Evolutionary conservation across 2,329 filamentous ascomycete genomes (phyloP).

Genomic region (Penicillium sp.): DNA sequence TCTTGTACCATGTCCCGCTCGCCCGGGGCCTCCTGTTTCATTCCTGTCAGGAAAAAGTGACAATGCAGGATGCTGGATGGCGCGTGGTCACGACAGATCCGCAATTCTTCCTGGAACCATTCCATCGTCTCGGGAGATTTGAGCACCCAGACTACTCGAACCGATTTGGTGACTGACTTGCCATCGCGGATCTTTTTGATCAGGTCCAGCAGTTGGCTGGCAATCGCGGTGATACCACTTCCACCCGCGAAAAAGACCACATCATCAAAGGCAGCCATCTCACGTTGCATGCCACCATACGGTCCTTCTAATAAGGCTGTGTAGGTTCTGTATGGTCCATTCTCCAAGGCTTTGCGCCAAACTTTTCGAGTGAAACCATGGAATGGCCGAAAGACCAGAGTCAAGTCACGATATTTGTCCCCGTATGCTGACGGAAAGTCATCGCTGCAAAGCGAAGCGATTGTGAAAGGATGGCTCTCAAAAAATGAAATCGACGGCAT

Average conservation of each 20-base stretch:
- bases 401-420: constrained; percentile 79
- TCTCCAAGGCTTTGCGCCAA: constrained; percentile 72
- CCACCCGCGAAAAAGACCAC: constrained; percentile 90
- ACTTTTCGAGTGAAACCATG: constrained; percentile 83
- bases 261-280: constrained; percentile 86
- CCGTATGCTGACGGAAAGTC: constrained; percentile 92
- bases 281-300: constrained; percentile 88
- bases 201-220: constrained; percentile 85
- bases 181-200: constrained; percentile 95
- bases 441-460: constrained; percentile 84
- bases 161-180: constrained; percentile 83
- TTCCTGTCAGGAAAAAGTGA: constrained; percentile 87
- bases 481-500: constrained; percentile 89
- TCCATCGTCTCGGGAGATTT: constrained; percentile 90
- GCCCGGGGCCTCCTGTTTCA: constrained; percentile 56
- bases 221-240: constrained; percentile 87
- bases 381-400: constrained; percentile 85
- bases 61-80: constrained; percentile 84
- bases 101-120: constrained; percentile 92
- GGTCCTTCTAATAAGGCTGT: constrained; percentile 88
- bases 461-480: constrained; percentile 93
- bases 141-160: constrained; percentile 90
- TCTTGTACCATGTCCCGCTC: constrained; percentile 75
- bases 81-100: constrained; percentile 83
- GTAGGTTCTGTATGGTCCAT: constrained; percentile 87